Conservation (phyloP, 78 protist genomes). For the Chrysochromulina parva region DNA sequence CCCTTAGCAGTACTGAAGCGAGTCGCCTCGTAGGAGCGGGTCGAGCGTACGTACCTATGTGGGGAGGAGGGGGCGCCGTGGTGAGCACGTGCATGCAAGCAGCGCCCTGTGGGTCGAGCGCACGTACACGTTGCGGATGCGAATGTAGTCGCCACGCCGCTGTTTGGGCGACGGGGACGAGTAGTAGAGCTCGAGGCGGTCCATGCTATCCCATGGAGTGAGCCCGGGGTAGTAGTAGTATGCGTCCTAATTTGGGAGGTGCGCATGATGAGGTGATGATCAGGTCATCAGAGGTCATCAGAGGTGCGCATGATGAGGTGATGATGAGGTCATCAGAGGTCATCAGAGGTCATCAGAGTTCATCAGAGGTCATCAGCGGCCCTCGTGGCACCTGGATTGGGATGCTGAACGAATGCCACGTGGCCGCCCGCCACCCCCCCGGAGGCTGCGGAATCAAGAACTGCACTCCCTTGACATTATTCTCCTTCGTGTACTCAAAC, state of each 20-base stretch:
- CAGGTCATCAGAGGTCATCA: too few species aligned
- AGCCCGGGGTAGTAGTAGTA: not conserved
- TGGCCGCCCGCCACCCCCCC: not conserved
- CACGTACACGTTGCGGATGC: not conserved
- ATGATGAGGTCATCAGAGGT: too few species aligned
- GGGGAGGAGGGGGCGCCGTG: too few species aligned
- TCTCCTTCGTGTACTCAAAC: slow-evolving; percentile 13
- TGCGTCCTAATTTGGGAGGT: not conserved
- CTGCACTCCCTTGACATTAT: not conserved
- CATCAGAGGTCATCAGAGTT: too few species aligned
- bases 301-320: too few species aligned
- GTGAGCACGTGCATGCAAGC: too few species aligned
- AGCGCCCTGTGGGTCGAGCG: not conserved
- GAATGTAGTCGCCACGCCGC: not conserved
- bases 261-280: too few species aligned
- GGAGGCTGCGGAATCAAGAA: not conserved
- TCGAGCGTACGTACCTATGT: too few species aligned
- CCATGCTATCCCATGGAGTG: not conserved
- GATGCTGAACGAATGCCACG: not conserved
- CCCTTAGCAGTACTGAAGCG: too few species aligned
- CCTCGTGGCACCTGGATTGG: not conserved
- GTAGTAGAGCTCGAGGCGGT: slow-evolving; percentile 6
- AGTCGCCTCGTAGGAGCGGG: too few species aligned
- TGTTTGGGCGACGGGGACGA: not conserved
- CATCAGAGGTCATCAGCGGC: too few species aligned